Conservation (phyloP, 306 rosid species). For the Rosa chinensis region DNA sequence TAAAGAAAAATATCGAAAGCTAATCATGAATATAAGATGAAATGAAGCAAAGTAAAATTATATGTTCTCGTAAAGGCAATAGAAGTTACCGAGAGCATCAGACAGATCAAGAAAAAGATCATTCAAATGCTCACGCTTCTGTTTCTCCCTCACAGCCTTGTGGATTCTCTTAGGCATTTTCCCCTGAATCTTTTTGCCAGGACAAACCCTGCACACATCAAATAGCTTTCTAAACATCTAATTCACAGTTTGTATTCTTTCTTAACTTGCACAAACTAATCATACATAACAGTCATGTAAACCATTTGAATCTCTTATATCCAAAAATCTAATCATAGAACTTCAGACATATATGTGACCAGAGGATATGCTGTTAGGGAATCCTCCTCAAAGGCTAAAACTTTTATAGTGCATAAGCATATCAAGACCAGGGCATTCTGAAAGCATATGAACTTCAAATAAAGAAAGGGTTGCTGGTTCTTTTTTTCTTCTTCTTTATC, state of each 20-base stretch:
- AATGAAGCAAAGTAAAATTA: conserved; percentile 1
- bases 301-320: conserved; percentile 13
- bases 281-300: conserved; percentile 16
- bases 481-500: background rate
- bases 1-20: conserved; percentile 2
- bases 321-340: background rate
- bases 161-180: conserved; percentile 76
- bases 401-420: background rate
- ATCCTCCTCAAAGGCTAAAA: background rate
- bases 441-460: background rate
- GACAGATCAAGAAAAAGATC: conserved; percentile 86
- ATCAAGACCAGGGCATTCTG: background rate
- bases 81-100: conserved; percentile 62
- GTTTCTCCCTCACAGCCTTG: conserved; percentile 93
- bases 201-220: conserved; percentile 51
- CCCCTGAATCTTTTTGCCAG: conserved; percentile 46
- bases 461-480: too few relatives aligned
- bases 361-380: background rate
- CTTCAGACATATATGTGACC: background rate
- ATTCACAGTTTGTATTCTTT: background rate
- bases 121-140: conserved; percentile 87
- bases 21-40: conserved; percentile 2
- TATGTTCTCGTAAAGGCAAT: background rate
- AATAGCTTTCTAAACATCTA: conserved; percentile 27
- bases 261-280: background rate